Conservation (phyloP, 495 filamentous ascomycete genomes). For the Clohesyomyces aquaticus region DNA sequence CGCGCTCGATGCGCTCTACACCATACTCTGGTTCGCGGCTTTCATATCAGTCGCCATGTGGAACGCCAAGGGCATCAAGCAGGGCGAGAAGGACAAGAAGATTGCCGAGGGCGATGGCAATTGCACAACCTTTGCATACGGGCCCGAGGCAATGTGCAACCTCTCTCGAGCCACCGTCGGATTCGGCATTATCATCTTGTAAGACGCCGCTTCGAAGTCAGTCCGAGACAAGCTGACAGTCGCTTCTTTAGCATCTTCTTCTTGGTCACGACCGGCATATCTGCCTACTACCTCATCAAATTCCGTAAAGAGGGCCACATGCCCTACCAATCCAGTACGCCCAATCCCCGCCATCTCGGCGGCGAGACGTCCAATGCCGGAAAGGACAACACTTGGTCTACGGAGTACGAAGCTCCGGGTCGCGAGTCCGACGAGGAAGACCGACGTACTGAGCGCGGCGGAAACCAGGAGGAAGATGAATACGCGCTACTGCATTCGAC, state of each 20-base stretch:
- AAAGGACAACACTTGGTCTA: constrained; percentile 46
- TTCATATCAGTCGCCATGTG: constrained; percentile 78
- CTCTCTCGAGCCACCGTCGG: constrained; percentile 79
- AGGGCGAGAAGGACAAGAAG: constrained; percentile 45
- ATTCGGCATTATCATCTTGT: constrained; percentile 82
- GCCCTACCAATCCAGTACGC: constrained; percentile 64
- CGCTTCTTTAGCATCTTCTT: constrained; percentile 68
- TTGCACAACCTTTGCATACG: constrained; percentile 58
- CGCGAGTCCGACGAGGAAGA: constrained; percentile 41
- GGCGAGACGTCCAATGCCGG: constrained; percentile 15
- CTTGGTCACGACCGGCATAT: constrained; percentile 69
- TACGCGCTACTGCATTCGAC: constrained; percentile 39
- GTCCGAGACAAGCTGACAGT: constrained; percentile 34
- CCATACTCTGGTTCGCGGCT: constrained; percentile 81
- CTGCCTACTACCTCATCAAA: constrained; percentile 75
- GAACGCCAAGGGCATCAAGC: constrained; percentile 50
- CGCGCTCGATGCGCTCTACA: constrained; percentile 70
- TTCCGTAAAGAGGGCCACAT: constrained; percentile 76
- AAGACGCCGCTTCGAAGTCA: constrained; percentile 60
- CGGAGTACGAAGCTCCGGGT: constrained; percentile 35
- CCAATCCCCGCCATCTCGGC: constrained; percentile 46
- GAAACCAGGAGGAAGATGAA: constrained; percentile 41
- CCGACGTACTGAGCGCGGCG: constrained; percentile 37
- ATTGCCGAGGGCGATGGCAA: constrained; percentile 47
- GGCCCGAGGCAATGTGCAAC: constrained; percentile 62